Conservation (phyloP, 169 alveolate species). For the Plasmodium sp. region DNA sequence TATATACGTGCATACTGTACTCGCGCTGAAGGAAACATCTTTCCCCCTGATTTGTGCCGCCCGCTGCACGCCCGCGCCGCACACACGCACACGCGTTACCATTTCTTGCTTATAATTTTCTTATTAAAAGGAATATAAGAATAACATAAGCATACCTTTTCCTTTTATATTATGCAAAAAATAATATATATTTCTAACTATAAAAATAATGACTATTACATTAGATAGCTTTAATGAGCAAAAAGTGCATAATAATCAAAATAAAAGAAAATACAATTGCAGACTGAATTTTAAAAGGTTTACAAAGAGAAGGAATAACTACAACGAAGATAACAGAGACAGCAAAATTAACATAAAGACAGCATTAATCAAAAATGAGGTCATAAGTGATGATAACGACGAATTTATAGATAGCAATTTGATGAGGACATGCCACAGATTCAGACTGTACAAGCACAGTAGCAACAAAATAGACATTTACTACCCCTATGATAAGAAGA, state of each 20-base stretch:
- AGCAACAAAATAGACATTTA: conserved; percentile 6
- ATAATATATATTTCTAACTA: background rate
- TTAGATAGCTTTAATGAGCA: conserved; percentile 28
- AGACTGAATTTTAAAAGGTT: conserved; percentile 51
- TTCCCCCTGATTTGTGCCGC: background rate
- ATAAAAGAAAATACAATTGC: conserved; percentile 63
- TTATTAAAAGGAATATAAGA: conserved; percentile 11
- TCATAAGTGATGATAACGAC: conserved; percentile 70
- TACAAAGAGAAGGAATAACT: conserved; percentile 30
- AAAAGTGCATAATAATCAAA: conserved; percentile 25
- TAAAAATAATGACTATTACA: conserved; percentile 66
- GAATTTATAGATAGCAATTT: conserved; percentile 38
- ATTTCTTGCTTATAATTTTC: background rate
- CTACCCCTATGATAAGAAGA: conserved; percentile 23
- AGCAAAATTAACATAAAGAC: conserved; percentile 79
- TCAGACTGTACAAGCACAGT: conserved; percentile 7
- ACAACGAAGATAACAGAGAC: conserved; percentile 60
- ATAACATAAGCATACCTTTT: background rate
- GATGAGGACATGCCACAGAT: conserved; percentile 53
- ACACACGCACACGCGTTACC: background rate
- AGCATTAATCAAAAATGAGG: conserved; percentile 76
- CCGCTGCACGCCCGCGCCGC: background rate
- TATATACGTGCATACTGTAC: background rate
- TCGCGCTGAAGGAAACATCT: background rate
- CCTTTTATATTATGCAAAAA: conserved; percentile 8